Conservation (phyloP, 768 basidiomycete genomes). For the Hebeloma cylindrosporum region DNA sequence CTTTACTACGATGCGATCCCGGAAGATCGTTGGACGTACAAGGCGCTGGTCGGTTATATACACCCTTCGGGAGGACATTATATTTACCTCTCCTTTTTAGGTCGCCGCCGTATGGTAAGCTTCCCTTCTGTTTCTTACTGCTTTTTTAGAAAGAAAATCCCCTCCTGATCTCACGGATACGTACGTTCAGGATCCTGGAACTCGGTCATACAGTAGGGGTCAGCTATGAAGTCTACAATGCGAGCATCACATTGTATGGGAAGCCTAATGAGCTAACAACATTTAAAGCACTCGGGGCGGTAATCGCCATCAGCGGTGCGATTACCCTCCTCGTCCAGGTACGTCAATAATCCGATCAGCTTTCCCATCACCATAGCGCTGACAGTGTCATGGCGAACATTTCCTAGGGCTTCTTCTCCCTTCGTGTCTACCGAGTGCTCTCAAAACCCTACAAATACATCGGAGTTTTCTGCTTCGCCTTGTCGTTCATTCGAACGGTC, state of each 20-base stretch:
- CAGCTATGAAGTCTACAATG: constrained; percentile 28
- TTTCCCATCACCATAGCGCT: background rate
- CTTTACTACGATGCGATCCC: constrained; percentile 24
- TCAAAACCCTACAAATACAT: constrained; percentile 27
- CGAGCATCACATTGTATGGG: constrained; percentile 29
- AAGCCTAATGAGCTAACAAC: constrained; percentile 21
- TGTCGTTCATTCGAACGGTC: constrained; percentile 27
- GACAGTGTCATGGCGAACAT: background rate
- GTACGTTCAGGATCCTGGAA: constrained; percentile 24
- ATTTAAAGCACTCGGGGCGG: constrained; percentile 21
- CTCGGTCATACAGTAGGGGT: constrained; percentile 29
- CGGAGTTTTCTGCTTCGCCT: constrained; percentile 26
- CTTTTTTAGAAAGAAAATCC: too few species aligned
- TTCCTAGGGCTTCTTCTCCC: constrained; percentile 32
- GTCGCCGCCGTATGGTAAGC: constrained; percentile 13
- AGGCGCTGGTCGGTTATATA: constrained; percentile 21
- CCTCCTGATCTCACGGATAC: background rate
- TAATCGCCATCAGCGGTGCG: constrained; percentile 26
- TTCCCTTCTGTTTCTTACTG: too few species aligned
- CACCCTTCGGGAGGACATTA: background rate
- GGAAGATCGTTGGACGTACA: constrained; percentile 23
- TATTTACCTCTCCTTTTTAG: constrained; percentile 1
- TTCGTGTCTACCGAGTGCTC: constrained; percentile 29
- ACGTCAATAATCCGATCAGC: too few species aligned
- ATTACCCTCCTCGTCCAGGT: constrained; percentile 34